Percentiles rank a stretch among this genome's conserved stretches.
Conservation (phyloP, 2,329 filamentous ascomycete species). For the Trichoderma atroviride region DNA sequence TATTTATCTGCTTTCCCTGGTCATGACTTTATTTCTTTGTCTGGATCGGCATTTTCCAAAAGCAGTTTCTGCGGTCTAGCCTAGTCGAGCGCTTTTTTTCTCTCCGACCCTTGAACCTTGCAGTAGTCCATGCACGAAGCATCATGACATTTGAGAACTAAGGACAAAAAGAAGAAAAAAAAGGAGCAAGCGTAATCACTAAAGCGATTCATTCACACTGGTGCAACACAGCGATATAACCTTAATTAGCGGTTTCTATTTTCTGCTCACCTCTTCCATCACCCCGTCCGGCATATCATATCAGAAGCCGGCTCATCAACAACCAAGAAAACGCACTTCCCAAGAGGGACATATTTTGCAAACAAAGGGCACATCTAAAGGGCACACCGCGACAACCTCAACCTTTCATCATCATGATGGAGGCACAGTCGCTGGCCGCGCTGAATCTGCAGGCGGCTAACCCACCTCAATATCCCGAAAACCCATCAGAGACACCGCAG, state of each 20-base stretch:
- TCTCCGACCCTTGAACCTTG: constrained; percentile 16
- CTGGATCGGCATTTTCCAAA: constrained; percentile 2
- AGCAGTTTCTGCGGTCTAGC: constrained; percentile 1
- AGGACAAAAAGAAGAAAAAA: not conserved
- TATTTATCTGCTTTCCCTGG: not conserved
- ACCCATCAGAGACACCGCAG: constrained; percentile 68
- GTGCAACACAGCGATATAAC: not conserved
- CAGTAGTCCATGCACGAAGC: constrained; percentile 11
- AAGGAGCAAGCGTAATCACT: not conserved
- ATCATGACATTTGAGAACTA: not conserved
- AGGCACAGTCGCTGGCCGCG: constrained; percentile 80
- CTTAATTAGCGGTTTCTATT: not conserved
- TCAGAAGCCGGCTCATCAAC: not conserved
- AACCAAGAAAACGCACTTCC: not conserved
- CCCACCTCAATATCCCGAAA: constrained; percentile 82
- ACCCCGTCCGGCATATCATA: not conserved
- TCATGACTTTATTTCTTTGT: not conserved
- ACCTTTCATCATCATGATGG: constrained; percentile 47
- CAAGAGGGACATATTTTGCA: constrained; percentile 9
- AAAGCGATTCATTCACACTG: not conserved
- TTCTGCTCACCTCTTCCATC: not conserved
- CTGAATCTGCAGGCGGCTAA: constrained; percentile 82
- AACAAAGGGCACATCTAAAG: not conserved
- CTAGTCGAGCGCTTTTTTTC: not conserved
- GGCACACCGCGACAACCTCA: not conserved